These are phyloP conservation scores for Cardamine occulta DNA, from an alignment of 345 rosid genomes.

Conservation along the genomic window DNA sequence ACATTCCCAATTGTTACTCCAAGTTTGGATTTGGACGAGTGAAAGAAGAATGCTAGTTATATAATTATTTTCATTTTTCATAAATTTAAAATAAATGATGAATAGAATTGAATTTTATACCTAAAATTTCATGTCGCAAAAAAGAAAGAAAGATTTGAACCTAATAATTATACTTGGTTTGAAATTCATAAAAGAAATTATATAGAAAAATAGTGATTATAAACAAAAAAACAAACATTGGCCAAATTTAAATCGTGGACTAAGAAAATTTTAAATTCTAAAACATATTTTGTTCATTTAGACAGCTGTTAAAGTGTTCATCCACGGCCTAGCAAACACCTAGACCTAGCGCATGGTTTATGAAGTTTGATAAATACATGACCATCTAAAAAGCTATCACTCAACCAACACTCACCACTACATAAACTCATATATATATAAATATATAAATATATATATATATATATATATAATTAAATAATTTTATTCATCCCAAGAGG, in stretches of 20 bases:
- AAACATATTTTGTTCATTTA: too few species aligned
- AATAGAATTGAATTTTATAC: background rate
- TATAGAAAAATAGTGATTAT: background rate
- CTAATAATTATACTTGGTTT: background rate
- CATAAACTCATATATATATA: background rate
- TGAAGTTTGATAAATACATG: background rate
- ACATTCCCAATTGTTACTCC: constrained; percentile 24
- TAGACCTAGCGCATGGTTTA: too few species aligned
- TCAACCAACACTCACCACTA: background rate
- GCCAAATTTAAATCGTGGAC: background rate
- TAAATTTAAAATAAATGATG: background rate
- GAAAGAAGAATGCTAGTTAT: background rate
- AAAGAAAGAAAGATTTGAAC: background rate
- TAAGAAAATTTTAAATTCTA: background rate
- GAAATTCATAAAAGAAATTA: background rate
- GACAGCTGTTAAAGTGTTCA: too few species aligned
- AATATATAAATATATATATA: background rate
- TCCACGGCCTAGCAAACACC: too few species aligned
- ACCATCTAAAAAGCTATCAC: background rate
- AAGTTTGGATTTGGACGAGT: constrained; percentile 36
- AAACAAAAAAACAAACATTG: background rate
- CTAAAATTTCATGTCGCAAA: background rate
- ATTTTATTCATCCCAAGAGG: too few species aligned
- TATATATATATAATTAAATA: background rate
- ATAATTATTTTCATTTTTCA: background rate